Evolutionary conservation across 208 protist genomes (phyloP), one percentile per base, ranked within the genome.

Genomic region (Leishmania martiniquensis): DNA sequence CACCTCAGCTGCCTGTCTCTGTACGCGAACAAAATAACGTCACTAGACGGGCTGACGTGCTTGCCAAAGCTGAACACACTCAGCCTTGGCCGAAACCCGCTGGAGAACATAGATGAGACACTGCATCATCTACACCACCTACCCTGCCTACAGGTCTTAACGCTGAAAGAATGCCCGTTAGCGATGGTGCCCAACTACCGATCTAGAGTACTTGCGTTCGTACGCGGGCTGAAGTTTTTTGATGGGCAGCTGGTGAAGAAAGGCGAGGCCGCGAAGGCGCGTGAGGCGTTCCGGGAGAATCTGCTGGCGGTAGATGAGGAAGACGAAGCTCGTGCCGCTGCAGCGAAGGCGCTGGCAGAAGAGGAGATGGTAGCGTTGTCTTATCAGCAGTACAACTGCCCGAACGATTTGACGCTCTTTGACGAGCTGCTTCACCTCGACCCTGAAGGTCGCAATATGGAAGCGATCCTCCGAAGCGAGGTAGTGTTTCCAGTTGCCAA

Each of bases 41-140:
- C 75, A 0, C 51, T 99, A 20, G 78, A 90, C 25, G 92, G 92
- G 0, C 45, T 99, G 39, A 88, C 96, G 20, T 66, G 63, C 20
- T 82, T 98, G 60, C 79, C 66, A 20, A 89, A 93, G 78, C 85
- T 99, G 55, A 86, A 87, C 29, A 92, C 95, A 25, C 82, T 99
- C 55, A 98, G 96, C 72, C 47, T 99, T 0, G 98, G 98, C n/a
- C 87, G 97, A 42, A 99, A 99, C 84, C 68, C 81, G n/a, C 84
- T 99, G 42, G 87, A 93, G 25, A 87, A 87, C 34, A 82, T 99
- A 32, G 95, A 98, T 32, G 94, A 97, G 10, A 91, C 93, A 0
- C 78, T 89, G 6, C 92, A 84, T 44, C 97, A 98, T 78, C 85
- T 99, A 42, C 93, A 98, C 47, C 72, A 79, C 4, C 79, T 89